Percentiles rank a stretch among this genome's conserved stretches.
These are phyloP conservation scores for Parathielavia appendiculata DNA, from an alignment of 495 filamentous ascomycete species.

Conservation along the genomic window DNA sequence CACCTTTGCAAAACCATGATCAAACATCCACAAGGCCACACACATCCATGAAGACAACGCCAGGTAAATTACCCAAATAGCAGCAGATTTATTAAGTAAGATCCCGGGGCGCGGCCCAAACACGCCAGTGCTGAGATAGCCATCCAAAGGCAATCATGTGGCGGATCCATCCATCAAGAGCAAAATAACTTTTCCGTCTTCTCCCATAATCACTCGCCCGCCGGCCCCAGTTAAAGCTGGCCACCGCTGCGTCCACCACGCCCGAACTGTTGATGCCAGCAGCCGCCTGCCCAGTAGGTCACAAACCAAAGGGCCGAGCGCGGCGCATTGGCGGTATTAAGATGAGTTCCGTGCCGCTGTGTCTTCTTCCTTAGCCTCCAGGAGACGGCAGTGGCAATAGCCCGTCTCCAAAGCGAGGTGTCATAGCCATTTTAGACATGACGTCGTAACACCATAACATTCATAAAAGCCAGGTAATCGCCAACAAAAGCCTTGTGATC, in stretches of 20 bases:
- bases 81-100: slow-evolving; percentile 11
- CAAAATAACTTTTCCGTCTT: slow-evolving; percentile 5
- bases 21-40: not conserved
- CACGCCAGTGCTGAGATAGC: not conserved
- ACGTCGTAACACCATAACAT: slow-evolving; percentile 40
- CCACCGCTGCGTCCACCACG: not conserved
- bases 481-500: slow-evolving; percentile 1
- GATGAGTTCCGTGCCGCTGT: slow-evolving; percentile 13
- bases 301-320: not conserved
- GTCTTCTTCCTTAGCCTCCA: slow-evolving; percentile 17
- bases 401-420: slow-evolving; percentile 19
- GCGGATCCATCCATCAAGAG: slow-evolving; percentile 4
- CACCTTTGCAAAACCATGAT: not conserved
- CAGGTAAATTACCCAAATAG: not conserved
- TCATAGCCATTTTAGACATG: slow-evolving; percentile 38
- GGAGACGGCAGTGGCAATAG: slow-evolving; percentile 10
- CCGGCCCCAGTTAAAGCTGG: not conserved
- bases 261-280: not conserved
- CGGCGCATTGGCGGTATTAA: slow-evolving; percentile 7
- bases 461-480: slow-evolving; percentile 23
- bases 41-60: not conserved
- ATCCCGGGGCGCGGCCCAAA: slow-evolving; percentile 1
- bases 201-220: slow-evolving; percentile 6
- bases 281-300: not conserved
- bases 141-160: slow-evolving; percentile 12